Base-by-base conservation (phyloP, 1,284 basidiomycete species). In the Neonothopanus nambi region DNA sequence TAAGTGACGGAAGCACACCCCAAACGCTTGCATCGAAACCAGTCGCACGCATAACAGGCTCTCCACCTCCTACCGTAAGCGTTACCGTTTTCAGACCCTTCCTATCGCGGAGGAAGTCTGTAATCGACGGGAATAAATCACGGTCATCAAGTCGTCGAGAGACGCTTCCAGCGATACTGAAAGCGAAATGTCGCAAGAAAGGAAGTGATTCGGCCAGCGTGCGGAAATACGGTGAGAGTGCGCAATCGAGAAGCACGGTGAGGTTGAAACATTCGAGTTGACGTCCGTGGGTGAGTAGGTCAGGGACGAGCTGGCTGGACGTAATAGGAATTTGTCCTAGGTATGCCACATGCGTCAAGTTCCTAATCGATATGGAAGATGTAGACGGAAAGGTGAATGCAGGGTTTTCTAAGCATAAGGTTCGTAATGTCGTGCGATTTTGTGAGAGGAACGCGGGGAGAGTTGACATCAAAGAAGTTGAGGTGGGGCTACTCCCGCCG, bases 21-120 rank as follows among this genome's bases (percentile, higher is more conserved):
- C 85, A 87, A 6, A 83, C 74, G 0, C 80, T 76, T 0, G 85
- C 83, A 58, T 86, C 82, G 58, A 85, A 87, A 18, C 86, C 85
- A 11, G 84, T 73, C 11, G 75, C 70, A 52, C 71, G 68, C 57
- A 80, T 76, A 39, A 72, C 68, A 56, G 63, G 24, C 13, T 50
- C 38, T 21, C 36, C 46, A 42, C 41, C 48, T 12, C 77, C 74
- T 8, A 81, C 77, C 9, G 77, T 73, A 1, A 87, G 71, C 45
- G 77, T 72, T 36, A 88, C 73, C 1, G 78, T 78, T 24, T 71
- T 71, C 35, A 89, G 67, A 37, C 78, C 67, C n/a, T 67, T 68
- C 37, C 83, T 71, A n/a, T 78, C 78, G 7, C 82, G 76, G 24
- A 89, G 68, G 64, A 89, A 87, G 33, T 84, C 83, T 3, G 81